These are phyloP conservation scores for Flaveria floridana DNA, from an alignment of 140 eudicot species.

Conservation along the genomic window DNA sequence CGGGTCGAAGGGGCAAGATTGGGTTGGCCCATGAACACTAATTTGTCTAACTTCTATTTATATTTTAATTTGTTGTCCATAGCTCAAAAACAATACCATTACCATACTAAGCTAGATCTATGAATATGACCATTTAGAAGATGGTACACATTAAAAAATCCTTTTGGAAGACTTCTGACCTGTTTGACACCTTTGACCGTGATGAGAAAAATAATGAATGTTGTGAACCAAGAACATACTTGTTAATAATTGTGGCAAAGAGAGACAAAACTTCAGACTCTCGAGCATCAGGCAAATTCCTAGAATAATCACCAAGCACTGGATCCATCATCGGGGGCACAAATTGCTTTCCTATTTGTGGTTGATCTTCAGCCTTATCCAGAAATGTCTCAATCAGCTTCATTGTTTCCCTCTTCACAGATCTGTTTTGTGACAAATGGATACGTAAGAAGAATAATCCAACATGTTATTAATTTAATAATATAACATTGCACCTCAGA, in stretches of 20 bases:
- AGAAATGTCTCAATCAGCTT: slow-evolving; percentile 93
- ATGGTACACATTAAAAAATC: not conserved
- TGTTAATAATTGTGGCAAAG: slow-evolving; percentile 91
- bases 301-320: slow-evolving; percentile 92
- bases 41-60: not conserved
- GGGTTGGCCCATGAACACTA: not conserved
- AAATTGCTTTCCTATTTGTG: slow-evolving; percentile 90
- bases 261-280: slow-evolving; percentile 98
- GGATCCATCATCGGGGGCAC: slow-evolving; percentile 99
- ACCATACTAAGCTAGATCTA: not conserved
- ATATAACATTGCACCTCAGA: slow-evolving; percentile 52
- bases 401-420: slow-evolving; percentile 93
- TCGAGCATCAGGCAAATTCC: slow-evolving; percentile 95
- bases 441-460: not conserved
- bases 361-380: slow-evolving; percentile 97
- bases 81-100: not conserved
- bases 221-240: slow-evolving; percentile 42
- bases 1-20: not conserved
- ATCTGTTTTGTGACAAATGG: slow-evolving; percentile 45
- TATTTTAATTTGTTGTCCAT: not conserved
- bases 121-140: not conserved
- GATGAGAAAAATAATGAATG: not conserved
- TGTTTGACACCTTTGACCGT: not conserved
- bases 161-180: not conserved
- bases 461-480: not conserved